Evolutionary conservation across 192 early-diverging fungal species (phyloP), one percentile per base, ranked within the genome.

Genomic region (Diversispora eburnea): DNA sequence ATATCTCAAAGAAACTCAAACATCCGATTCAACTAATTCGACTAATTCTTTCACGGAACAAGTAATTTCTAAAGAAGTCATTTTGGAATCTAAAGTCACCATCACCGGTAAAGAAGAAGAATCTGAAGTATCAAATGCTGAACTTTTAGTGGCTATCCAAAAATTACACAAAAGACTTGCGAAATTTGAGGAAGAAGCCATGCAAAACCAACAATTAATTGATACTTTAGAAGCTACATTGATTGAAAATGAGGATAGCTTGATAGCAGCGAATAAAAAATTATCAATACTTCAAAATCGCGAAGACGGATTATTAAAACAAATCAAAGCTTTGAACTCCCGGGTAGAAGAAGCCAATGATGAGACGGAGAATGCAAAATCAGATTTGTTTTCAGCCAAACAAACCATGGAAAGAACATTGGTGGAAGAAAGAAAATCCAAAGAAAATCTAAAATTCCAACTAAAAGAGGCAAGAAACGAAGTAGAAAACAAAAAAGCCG

Each of bases 171-270:
- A 81, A 48, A 77, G 77, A 0, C 72, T 78, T 46, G 75, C 77
- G 2, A 65, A 78, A 55, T 77, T 78, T 48, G 73, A 78, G 33
- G 80, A 75, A 46, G 77, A 81, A 33, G 65, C 69, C 13, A 74
- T 78, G 66, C 75, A 77, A 43, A 75, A 75, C 49, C 72, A 75
- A 43, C 78, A 81, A 65, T 17, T 45, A 8, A 57, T 78, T 10
- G 56, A 74, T 13, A 66, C 74, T 3, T 67, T 87, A n/a, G 84
- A 87, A 59, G 49, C 74, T 10, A 75, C 83, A 9, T 55, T 87
- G 3, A 77, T 77, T 3, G 80, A 82, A 22, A 75, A 82, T 7
- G 86, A 87, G 54, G 74, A 67, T 0, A 73, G 70, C 1, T 62
- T 84, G 17, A 74, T 76, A 64, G 69, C 70, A 22, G 74, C 76